These are phyloP conservation scores for Lactarius hengduanensis DNA, from an alignment of 768 basidiomycete species.

Conservation along the genomic window DNA sequence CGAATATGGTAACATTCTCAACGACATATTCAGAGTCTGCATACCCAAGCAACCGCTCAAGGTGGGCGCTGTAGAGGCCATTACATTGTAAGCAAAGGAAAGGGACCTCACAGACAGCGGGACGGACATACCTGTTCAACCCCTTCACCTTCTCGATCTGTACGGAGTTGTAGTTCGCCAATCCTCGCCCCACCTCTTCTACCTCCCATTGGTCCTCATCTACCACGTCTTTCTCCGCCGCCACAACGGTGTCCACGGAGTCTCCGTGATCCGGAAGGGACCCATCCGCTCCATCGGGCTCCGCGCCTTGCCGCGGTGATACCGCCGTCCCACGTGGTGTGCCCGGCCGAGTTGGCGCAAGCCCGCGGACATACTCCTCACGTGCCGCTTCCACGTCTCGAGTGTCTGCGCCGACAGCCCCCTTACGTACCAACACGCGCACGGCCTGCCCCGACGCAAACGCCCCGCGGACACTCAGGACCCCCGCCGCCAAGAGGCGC, in stretches of 20 bases:
- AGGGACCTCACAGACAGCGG: not conserved
- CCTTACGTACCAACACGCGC: slow-evolving; percentile 61
- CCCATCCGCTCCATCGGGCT: slow-evolving; percentile 28
- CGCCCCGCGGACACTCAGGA: slow-evolving; percentile 78
- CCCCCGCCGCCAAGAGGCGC: slow-evolving; percentile 87
- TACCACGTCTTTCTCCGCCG: slow-evolving; percentile 32
- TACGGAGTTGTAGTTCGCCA: slow-evolving; percentile 94
- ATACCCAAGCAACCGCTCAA: slow-evolving; percentile 82
- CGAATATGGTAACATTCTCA: slow-evolving; percentile 85
- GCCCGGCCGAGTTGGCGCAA: slow-evolving; percentile 50
- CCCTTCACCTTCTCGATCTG: slow-evolving; percentile 90
- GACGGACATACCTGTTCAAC: slow-evolving; percentile 67
- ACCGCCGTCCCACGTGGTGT: slow-evolving; percentile 47
- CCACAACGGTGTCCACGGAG: slow-evolving; percentile 26
- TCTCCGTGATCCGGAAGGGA: slow-evolving; percentile 31
- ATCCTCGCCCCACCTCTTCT: slow-evolving; percentile 88
- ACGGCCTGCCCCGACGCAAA: slow-evolving; percentile 97
- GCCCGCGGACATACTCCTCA: slow-evolving; percentile 39
- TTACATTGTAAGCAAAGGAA: slow-evolving; percentile 25
- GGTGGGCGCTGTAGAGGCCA: slow-evolving; percentile 58
- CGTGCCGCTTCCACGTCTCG: slow-evolving; percentile 21
- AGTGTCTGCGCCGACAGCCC: slow-evolving; percentile 30
- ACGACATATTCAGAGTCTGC: slow-evolving; percentile 97
- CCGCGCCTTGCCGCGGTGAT: slow-evolving; percentile 1
- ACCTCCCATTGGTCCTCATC: slow-evolving; percentile 61